phyloP scores from a whole-genome alignment of 768 basidiomycete genomes.

The Dentipellis sp. region DNA sequence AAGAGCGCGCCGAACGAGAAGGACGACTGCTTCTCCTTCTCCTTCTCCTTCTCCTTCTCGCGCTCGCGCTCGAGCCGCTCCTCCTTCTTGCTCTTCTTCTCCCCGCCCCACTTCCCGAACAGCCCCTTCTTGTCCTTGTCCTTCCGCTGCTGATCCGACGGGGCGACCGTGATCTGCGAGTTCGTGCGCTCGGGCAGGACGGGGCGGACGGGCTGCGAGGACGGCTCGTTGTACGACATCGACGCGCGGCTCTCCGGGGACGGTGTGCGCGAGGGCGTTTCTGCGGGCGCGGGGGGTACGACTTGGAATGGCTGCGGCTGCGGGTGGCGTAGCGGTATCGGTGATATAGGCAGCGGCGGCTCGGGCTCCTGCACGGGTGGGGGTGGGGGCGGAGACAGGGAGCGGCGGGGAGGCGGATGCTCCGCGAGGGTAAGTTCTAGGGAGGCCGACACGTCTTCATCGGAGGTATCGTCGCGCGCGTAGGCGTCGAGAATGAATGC shows the following conservation, averaged over 20 bases:
- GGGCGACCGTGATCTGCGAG: slow-evolving; percentile 11
- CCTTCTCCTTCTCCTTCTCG: slow-evolving; percentile 38
- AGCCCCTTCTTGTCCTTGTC: slow-evolving; percentile 54
- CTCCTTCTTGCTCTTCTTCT: slow-evolving; percentile 61
- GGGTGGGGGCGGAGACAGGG: slow-evolving; percentile 7
- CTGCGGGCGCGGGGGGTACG: slow-evolving; percentile 32
- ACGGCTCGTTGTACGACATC: slow-evolving; percentile 12
- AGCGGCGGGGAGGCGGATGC: slow-evolving; percentile 4
- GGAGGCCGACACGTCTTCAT: slow-evolving; percentile 13
- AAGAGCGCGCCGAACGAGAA: slow-evolving; percentile 87
- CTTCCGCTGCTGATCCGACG: slow-evolving; percentile 15
- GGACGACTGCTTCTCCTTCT: slow-evolving; percentile 62
- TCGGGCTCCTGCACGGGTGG: not conserved
- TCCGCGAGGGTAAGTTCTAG: slow-evolving; percentile 2
- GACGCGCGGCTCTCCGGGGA: slow-evolving; percentile 33
- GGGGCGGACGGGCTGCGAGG: slow-evolving; percentile 20
- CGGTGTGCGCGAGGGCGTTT: slow-evolving; percentile 41
- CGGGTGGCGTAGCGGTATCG: slow-evolving; percentile 21
- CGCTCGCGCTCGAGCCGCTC: slow-evolving; percentile 48
- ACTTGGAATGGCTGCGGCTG: slow-evolving; percentile 16
- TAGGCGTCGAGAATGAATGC: slow-evolving; percentile 82
- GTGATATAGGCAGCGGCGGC: slow-evolving; percentile 1
- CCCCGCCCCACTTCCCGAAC: slow-evolving; percentile 38
- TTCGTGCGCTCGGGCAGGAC: slow-evolving; percentile 10
- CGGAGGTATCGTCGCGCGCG: slow-evolving; percentile 43